Evolutionary conservation across 495 filamentous ascomycete species (phyloP).

Genomic region (Aspergillus heteromorphus): DNA sequence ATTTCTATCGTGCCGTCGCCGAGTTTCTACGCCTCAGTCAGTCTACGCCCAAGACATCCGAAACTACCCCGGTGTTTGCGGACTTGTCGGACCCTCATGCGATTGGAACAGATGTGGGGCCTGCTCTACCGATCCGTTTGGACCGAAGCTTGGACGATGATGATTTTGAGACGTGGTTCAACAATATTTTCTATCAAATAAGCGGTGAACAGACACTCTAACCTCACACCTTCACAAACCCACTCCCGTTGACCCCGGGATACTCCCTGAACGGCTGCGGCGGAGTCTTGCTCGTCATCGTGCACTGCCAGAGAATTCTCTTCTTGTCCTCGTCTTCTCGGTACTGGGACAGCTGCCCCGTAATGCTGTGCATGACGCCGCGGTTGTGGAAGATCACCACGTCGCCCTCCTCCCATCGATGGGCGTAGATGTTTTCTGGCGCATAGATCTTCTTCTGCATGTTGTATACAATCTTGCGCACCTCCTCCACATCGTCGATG

Average conservation of each 20-base stretch:
- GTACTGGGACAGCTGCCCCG: not conserved
- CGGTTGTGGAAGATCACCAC: not conserved
- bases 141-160: not conserved
- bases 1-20: conserved; percentile 22
- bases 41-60: conserved; percentile 1
- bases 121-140: not conserved
- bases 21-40: conserved; percentile 24
- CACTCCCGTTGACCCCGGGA: not conserved
- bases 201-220: too few species aligned
- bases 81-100: not conserved
- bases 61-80: not conserved
- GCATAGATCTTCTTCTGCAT: not conserved
- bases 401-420: not conserved
- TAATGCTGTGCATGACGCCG: not conserved
- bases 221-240: not conserved
- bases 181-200: conserved; percentile 20
- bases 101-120: not conserved
- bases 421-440: not conserved
- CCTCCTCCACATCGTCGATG: not conserved
- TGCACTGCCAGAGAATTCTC: not conserved
- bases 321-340: not conserved
- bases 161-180: conserved; percentile 29
- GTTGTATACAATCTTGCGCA: not conserved
- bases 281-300: not conserved
- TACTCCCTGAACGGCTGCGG: not conserved